Conservation (phyloP, 352 stramenopile genomes). For the Poterioochromonas sp. region DNA sequence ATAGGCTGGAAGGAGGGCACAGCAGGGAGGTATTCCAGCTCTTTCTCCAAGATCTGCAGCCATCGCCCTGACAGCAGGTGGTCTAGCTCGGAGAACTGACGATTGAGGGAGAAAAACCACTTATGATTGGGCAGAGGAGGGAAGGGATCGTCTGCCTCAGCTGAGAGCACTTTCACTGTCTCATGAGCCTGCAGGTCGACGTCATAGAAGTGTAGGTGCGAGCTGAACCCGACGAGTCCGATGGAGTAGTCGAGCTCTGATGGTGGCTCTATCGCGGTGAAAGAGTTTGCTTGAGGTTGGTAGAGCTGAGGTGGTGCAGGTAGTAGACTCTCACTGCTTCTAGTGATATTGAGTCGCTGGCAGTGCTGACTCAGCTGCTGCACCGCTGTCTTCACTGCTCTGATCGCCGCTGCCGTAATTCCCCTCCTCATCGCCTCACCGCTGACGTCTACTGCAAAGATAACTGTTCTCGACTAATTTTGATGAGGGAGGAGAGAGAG, state of each 20-base stretch:
- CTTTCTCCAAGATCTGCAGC: background rate
- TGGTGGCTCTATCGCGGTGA: too few species aligned
- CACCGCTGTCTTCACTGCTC: background rate
- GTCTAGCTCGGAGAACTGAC: too few species aligned
- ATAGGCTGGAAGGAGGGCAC: background rate
- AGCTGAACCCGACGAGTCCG: background rate
- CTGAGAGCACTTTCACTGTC: background rate
- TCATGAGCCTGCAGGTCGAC: background rate
- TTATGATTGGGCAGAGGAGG: background rate
- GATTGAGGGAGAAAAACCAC: background rate
- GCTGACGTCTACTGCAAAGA: slow-evolving; percentile 8
- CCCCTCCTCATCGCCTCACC: background rate
- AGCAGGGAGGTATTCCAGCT: background rate
- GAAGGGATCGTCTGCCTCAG: slow-evolving; percentile 1
- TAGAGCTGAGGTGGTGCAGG: too few species aligned
- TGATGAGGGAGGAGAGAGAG: too few species aligned
- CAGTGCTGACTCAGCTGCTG: background rate
- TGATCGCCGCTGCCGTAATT: background rate
- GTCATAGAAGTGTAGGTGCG: background rate
- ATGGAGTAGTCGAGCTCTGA: too few species aligned
- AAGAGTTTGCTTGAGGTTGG: too few species aligned
- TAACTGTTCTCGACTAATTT: background rate
- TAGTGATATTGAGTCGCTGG: background rate
- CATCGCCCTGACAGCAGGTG: background rate
- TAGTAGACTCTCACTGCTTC: too few species aligned